Percentiles rank a stretch among this genome's conserved stretches.
phyloP scores from a whole-genome alignment of 805 yeast species.

The Barnettozyma sp. region DNA sequence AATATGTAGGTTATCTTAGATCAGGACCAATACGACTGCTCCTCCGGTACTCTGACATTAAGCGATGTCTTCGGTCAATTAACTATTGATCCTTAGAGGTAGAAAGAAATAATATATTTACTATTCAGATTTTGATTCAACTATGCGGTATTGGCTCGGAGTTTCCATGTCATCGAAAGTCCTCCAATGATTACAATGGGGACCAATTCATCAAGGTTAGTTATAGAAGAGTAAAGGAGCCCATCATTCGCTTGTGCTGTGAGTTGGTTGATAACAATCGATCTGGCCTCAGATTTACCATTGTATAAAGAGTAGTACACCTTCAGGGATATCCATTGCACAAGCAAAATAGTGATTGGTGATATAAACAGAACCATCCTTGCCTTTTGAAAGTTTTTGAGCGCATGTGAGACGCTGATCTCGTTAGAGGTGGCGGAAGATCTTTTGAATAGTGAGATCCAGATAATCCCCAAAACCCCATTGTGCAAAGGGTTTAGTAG shows the following conservation, averaged over 20 bases:
- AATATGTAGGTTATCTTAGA: too few species aligned
- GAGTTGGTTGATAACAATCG: background rate
- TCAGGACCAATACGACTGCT: too few species aligned
- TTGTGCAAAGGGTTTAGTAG: background rate
- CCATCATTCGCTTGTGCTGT: background rate
- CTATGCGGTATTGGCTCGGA: background rate
- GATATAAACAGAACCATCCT: background rate
- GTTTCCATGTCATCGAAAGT: background rate
- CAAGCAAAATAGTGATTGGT: background rate
- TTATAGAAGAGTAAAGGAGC: background rate
- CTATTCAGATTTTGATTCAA: too few species aligned
- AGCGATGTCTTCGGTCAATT: too few species aligned
- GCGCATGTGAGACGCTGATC: background rate
- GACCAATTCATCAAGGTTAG: background rate
- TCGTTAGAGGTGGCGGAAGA: background rate
- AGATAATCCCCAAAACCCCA: background rate
- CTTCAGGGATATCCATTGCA: background rate
- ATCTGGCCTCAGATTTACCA: background rate
- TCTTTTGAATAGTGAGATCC: conserved; percentile 2
- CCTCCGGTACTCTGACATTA: too few species aligned
- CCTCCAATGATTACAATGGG: background rate
- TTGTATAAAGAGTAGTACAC: background rate
- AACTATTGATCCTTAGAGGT: too few species aligned
- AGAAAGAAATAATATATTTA: too few species aligned
- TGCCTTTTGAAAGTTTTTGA: conserved; percentile 2